phyloP scores from a whole-genome alignment of 139 green algal genomes.

The Picochlorum sp. region DNA sequence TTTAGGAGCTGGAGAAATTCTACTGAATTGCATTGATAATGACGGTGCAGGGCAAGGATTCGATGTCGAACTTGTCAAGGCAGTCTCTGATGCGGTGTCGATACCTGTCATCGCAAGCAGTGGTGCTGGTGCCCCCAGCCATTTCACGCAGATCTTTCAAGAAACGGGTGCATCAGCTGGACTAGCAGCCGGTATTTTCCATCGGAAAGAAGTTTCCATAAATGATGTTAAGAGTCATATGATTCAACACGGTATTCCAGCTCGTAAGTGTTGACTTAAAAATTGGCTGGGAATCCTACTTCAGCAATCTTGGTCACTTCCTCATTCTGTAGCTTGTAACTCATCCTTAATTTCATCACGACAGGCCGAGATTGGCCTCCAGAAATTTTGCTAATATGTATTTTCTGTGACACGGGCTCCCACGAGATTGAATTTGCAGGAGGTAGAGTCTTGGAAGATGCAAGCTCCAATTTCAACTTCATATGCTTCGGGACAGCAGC shows the following conservation, averaged over 20 bases:
- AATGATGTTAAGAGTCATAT: conserved; percentile 86
- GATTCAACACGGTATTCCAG: conserved; percentile 53
- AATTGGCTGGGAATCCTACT: conserved; percentile 43
- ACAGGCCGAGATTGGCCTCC: conserved; percentile 68
- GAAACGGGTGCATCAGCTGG: conserved; percentile 70
- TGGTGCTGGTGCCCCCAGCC: conserved; percentile 78
- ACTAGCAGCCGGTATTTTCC: conserved; percentile 97
- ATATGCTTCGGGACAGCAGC: conserved; percentile 89
- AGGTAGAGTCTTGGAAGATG: too few species aligned
- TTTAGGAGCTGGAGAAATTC: conserved; percentile 93
- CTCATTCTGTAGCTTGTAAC: conserved; percentile 27
- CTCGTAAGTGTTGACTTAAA: conserved; percentile 21
- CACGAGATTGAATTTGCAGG: too few species aligned
- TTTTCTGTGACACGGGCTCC: too few species aligned
- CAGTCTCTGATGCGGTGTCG: conserved; percentile 77
- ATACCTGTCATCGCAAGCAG: conserved; percentile 96
- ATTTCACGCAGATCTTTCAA: conserved; percentile 85
- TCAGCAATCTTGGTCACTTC: conserved; percentile 43
- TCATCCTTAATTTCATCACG: conserved; percentile 68
- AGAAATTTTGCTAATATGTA: conserved; percentile 74
- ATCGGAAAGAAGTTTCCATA: conserved; percentile 88
- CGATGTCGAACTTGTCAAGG: conserved; percentile 83
- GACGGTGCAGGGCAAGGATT: conserved; percentile 81
- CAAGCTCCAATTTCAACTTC: conserved; percentile 67
- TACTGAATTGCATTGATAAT: conserved; percentile 98